Percentiles rank a stretch among this genome's conserved stretches.
phyloP scores from a whole-genome alignment of 306 rosid species.

The Canavalia ensiformis region DNA sequence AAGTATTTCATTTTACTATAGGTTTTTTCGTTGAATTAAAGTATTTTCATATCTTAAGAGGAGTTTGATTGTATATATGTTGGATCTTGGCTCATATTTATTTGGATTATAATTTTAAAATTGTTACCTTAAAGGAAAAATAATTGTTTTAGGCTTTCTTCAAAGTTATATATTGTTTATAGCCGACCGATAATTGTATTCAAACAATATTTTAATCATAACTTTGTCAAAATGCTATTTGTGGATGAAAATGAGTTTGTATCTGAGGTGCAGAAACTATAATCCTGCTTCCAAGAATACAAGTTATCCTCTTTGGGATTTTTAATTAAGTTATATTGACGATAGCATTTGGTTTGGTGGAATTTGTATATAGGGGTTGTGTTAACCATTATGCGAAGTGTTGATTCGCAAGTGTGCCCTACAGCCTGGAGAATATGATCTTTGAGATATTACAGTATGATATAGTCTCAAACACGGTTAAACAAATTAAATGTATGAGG shows the following conservation, averaged over 20 bases:
- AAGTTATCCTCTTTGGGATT: not conserved
- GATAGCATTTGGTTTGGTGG: not conserved
- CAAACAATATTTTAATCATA: not conserved
- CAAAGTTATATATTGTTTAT: not conserved
- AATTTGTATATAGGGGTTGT: not conserved
- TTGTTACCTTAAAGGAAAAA: not conserved
- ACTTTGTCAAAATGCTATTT: not conserved
- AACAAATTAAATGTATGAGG: not conserved
- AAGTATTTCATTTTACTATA: too few species aligned
- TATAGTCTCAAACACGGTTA: not conserved
- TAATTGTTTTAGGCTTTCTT: not conserved
- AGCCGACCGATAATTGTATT: not conserved
- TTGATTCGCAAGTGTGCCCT: constrained; percentile 29
- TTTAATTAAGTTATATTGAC: not conserved
- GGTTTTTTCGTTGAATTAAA: too few species aligned
- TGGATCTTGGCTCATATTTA: too few species aligned
- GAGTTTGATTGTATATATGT: too few species aligned
- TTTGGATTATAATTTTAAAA: not conserved
- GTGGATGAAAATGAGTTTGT: not conserved
- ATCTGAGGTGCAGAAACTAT: constrained; percentile 1
- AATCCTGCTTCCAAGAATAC: constrained; percentile 12
- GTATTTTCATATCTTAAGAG: too few species aligned
- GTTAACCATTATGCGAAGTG: not conserved
- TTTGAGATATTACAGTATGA: constrained; percentile 28
- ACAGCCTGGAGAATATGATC: constrained; percentile 42